Evolutionary conservation across 169 alveolate species (phyloP).

Genomic region (Eimeria falciformis): DNA sequence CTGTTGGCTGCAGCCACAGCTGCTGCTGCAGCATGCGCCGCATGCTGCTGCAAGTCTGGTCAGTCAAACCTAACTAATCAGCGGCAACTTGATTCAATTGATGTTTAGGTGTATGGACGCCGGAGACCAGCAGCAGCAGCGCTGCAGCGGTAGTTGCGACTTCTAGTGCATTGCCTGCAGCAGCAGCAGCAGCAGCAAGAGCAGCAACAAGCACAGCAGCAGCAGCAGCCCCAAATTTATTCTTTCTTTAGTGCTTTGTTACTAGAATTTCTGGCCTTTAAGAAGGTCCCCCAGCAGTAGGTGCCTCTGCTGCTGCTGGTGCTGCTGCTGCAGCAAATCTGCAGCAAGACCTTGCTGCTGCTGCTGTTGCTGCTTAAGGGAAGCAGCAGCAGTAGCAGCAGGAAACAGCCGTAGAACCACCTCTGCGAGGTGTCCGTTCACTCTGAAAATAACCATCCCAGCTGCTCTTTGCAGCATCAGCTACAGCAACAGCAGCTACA

Average conservation of each 20-base stretch:
- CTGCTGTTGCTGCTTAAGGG: no score
- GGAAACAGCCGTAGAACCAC: neutral
- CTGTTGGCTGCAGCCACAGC: slow-evolving; percentile 15
- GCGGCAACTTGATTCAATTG: neutral
- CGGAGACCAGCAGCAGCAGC: slow-evolving; percentile 11
- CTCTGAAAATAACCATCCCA: neutral
- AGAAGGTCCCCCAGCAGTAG: no score
- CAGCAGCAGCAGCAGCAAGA: neutral
- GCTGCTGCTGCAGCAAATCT: no score
- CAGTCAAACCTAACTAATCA: neutral
- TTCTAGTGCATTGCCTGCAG: neutral
- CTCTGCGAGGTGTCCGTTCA: neutral
- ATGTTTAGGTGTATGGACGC: neutral
- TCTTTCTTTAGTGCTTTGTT: no score
- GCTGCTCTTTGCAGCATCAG: neutral
- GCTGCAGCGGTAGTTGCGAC: neutral
- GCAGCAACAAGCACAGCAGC: no score
- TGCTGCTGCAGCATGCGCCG: neutral
- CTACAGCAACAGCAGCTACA: neutral
- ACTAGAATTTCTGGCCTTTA: no score
- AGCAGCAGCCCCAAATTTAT: no score
- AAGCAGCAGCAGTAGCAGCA: no score
- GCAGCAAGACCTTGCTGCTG: no score
- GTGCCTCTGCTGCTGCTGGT: no score
- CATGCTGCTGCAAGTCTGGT: neutral